These are phyloP conservation scores for Penicillium thymicola DNA, from an alignment of 2,329 filamentous ascomycete species.

Conservation along the genomic window DNA sequence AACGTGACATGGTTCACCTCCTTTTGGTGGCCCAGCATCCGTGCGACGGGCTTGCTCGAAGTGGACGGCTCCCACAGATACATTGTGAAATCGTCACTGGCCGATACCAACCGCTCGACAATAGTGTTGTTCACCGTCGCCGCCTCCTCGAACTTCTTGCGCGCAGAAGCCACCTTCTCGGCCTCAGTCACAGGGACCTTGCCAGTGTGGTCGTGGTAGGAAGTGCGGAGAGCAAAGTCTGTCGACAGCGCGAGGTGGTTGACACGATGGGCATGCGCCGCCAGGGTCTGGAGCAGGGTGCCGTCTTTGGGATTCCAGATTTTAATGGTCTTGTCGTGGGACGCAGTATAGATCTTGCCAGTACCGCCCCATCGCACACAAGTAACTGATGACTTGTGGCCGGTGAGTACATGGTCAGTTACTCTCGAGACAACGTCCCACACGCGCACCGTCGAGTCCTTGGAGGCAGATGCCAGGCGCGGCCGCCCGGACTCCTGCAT, in stretches of 20 bases:
- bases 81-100: conserved; percentile 94
- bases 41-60: conserved; percentile 78
- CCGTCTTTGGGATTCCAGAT: conserved; percentile 83
- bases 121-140: conserved; percentile 72
- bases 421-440: conserved; percentile 78
- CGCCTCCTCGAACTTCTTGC: conserved; percentile 79
- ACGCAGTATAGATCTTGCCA: conserved; percentile 76
- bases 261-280: conserved; percentile 86
- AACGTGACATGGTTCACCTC: conserved; percentile 95
- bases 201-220: conserved; percentile 78
- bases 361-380: conserved; percentile 95
- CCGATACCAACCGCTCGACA: conserved; percentile 81
- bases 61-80: conserved; percentile 85
- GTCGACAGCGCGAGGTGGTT: conserved; percentile 93
- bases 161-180: conserved; percentile 70
- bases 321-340: conserved; percentile 88
- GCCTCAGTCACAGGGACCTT: conserved; percentile 66
- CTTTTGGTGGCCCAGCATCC: conserved; percentile 91
- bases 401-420: conserved; percentile 78
- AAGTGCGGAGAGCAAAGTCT: conserved; percentile 82
- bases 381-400: conserved; percentile 83
- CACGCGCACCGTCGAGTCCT: conserved; percentile 82
- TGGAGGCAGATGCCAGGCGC: conserved; percentile 79
- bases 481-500: conserved; percentile 70
- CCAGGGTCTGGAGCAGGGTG: conserved; percentile 73